Evolutionary conservation across 768 basidiomycete species (phyloP).

Genomic region (Tylopilus sp.): DNA sequence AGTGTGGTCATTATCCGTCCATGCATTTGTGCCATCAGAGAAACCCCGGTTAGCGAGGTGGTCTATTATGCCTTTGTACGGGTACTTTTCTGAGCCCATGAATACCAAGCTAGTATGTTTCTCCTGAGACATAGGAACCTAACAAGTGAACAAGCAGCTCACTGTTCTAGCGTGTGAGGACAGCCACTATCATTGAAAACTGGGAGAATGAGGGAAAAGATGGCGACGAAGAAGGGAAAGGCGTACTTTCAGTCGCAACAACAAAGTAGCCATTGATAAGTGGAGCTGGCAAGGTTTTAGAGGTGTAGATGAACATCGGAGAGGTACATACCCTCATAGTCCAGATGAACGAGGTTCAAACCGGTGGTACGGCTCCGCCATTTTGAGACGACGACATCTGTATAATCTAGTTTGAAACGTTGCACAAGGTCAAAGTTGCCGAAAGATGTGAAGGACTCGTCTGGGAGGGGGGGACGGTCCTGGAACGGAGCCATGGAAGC

Average conservation of each 20-base stretch:
- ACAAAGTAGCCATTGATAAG: conserved; percentile 91
- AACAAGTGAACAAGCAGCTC: conserved; percentile 27
- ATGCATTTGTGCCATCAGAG: conserved; percentile 90
- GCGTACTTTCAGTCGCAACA: conserved; percentile 83
- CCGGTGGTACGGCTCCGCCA: conserved; percentile 88
- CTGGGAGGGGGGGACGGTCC: conserved; percentile 19
- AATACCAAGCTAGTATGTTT: conserved; percentile 66
- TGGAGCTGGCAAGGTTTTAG: conserved; percentile 52
- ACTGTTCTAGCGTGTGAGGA: conserved; percentile 97
- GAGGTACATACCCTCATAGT: conserved; percentile 71
- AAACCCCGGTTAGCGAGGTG: conserved; percentile 93
- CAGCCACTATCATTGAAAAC: conserved; percentile 95
- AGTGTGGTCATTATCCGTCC: conserved; percentile 95
- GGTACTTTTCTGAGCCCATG: conserved; percentile 93
- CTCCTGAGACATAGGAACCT: conserved; percentile 1
- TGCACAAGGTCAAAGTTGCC: conserved; percentile 86
- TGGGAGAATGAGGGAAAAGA: conserved; percentile 29
- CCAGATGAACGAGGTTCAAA: conserved; percentile 85
- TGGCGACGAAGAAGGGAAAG: not conserved
- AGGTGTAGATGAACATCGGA: conserved; percentile 1
- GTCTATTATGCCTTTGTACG: conserved; percentile 95
- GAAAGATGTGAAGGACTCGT: conserved; percentile 34
- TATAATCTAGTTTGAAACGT: conserved; percentile 68
- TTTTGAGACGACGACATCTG: conserved; percentile 79
- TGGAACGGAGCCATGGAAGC: conserved; percentile 30